A percentile compares a stretch with the other conserved stretches of the same genome.
These are phyloP conservation scores for Penicillium sp. DNA, from an alignment of 2,329 filamentous ascomycete genomes.

Conservation along the genomic window DNA sequence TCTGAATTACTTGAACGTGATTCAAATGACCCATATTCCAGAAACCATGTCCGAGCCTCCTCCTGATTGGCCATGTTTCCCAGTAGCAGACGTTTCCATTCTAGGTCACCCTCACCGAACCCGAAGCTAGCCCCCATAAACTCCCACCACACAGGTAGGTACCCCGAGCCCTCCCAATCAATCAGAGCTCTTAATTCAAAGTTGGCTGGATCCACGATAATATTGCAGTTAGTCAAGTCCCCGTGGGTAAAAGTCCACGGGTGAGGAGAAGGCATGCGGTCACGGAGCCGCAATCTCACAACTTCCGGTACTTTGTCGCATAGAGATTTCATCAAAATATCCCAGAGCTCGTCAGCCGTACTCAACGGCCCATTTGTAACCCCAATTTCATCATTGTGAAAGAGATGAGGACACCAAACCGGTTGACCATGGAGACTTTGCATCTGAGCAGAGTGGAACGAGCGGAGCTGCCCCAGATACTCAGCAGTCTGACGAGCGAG, in stretches of 20 bases:
- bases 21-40: background rate
- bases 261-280: constrained; percentile 18
- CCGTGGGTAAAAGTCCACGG: constrained; percentile 44
- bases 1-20: background rate
- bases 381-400: background rate
- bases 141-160: constrained; percentile 44
- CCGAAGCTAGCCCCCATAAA: constrained; percentile 15
- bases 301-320: constrained; percentile 10
- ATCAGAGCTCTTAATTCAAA: constrained; percentile 41
- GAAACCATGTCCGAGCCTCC: constrained; percentile 6
- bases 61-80: constrained; percentile 16
- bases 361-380: constrained; percentile 12
- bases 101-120: constrained; percentile 4
- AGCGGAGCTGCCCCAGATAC: constrained; percentile 9
- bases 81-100: constrained; percentile 17
- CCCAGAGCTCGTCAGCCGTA: constrained; percentile 18
- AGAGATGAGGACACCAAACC: constrained; percentile 15
- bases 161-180: constrained; percentile 43
- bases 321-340: background rate
- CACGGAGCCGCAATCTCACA: constrained; percentile 11
- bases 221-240: constrained; percentile 41
- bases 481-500: background rate
- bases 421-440: constrained; percentile 15
- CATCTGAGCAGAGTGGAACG: constrained; percentile 16
- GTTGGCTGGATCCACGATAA: constrained; percentile 36